Evolutionary conservation across 169 alveolate species (phyloP), one percentile per base, ranked within the genome.

Genomic region (Cryptosporidium muris): DNA sequence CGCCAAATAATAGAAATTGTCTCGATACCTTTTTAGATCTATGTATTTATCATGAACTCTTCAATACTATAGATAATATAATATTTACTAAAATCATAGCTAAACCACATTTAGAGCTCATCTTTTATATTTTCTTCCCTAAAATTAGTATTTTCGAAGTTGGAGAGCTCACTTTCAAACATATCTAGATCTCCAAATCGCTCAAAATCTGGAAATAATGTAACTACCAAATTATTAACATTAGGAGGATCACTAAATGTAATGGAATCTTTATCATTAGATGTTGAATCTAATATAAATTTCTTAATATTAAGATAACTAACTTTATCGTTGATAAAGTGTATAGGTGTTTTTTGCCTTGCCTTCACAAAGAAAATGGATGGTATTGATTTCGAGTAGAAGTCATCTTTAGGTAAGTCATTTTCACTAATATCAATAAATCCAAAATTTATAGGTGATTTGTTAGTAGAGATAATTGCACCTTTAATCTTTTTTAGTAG

Each of bases 351-450:
- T 3, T 34, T 37, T 2, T 43, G 2, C 14, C 43, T 3, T 45
- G 43, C 47, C 8, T 8, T 60, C 6, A 74, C 43, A 42, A 74
- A 74, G 16, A 74, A 36, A n/a, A 74, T 9, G 2, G 85, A 74
- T n/a, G 85, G 85, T 37, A 74, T 60, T 2, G 66, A 42, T n/a
- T 16, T 48, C 1, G 85, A 74, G 16, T 74, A 74, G 16, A 56
- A 74, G 43, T 74, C 85, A 49, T 74, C 85, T 48, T 60, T 74
- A 37, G 85, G 85, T 14, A 74, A 51, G 58, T 74, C 85, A 49
- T 74, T 74, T 16, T 74, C 85, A 38, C 85, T 74, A 12, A 74
- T 74, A 60, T 74, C 85, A 12, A 74, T 54, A 4, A 60, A 36
- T 2, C 85, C 85, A 60, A 74, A 74, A 52, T 60, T 74, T 4